Conservation (phyloP, 192 early-diverging fungal species). For the Lunasporangiospora selenospora region DNA sequence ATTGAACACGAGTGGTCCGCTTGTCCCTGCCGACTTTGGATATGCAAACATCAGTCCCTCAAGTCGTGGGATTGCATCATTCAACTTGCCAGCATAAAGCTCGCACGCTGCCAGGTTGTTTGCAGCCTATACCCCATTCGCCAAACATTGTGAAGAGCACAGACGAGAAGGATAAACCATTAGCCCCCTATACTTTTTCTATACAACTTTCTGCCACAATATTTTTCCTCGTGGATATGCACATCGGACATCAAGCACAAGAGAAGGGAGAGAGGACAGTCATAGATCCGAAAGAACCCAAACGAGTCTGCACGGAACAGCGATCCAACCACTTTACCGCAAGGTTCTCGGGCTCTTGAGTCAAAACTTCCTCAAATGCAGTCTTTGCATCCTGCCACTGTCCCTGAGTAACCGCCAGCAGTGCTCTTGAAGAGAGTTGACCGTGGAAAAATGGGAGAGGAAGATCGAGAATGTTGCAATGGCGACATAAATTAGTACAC, state of each 20-base stretch:
- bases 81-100: slow-evolving; percentile 56
- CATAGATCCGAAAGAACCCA: too few species aligned
- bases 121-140: slow-evolving; percentile 26
- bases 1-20: slow-evolving; percentile 56
- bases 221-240: too few species aligned
- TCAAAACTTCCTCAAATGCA: slow-evolving; percentile 48
- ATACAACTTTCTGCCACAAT: too few species aligned
- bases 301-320: too few species aligned
- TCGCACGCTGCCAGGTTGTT: slow-evolving; percentile 59
- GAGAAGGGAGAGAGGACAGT: too few species aligned
- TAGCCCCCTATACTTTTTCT: too few species aligned
- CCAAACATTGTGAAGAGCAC: neutral
- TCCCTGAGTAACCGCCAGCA: slow-evolving; percentile 48
- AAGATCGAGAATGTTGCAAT: too few species aligned
- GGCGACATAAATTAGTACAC: too few species aligned
- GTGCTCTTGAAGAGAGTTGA: slow-evolving; percentile 41
- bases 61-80: slow-evolving; percentile 49
- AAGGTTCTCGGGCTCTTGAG: slow-evolving; percentile 53
- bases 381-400: slow-evolving; percentile 51
- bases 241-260: too few species aligned
- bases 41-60: slow-evolving; percentile 48
- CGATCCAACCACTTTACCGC: too few species aligned
- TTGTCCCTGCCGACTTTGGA: slow-evolving; percentile 52
- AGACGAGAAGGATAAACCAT: too few species aligned
- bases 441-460: too few species aligned